These are phyloP conservation scores for Maudiozyma bulderi DNA, from an alignment of 805 yeast species.

Conservation along the genomic window DNA sequence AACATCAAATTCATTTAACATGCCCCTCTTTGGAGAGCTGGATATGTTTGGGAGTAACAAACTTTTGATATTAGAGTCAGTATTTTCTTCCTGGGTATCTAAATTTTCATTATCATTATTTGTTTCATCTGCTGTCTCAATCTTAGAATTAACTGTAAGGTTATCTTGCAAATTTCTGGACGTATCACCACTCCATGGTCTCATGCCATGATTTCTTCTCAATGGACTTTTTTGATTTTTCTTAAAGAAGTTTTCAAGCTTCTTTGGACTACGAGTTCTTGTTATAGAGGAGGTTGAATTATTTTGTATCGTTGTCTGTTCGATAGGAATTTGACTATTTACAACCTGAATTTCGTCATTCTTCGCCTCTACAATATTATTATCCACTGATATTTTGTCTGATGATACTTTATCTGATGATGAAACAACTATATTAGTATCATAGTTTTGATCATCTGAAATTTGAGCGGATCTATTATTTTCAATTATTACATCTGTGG, in stretches of 20 bases:
- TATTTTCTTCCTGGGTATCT: neutral
- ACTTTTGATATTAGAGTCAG: neutral
- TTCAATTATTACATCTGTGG: no score
- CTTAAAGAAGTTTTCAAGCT: slow-evolving; percentile 19
- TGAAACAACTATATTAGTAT: neutral
- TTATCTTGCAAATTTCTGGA: no score
- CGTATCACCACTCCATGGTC: neutral
- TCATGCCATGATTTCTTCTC: slow-evolving; percentile 7
- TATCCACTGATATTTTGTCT: neutral
- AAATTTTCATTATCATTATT: neutral
- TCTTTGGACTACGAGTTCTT: slow-evolving; percentile 22
- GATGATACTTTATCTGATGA: neutral
- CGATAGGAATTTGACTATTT: neutral
- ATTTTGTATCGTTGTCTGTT: neutral
- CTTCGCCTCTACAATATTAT: neutral
- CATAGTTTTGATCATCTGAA: no score
- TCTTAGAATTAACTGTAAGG: no score
- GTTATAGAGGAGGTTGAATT: slow-evolving; percentile 2
- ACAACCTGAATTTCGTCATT: slow-evolving; percentile 1
- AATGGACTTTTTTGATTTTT: slow-evolving; percentile 9
- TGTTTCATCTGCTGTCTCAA: no score
- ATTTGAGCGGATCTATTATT: no score
- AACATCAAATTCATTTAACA: slow-evolving; percentile 1
- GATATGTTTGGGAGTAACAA: neutral
- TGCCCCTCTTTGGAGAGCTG: neutral